Evolutionary conservation across 2,329 filamentous ascomycete species (phyloP).

Genomic region (Ophiosphaerella narmari): DNA sequence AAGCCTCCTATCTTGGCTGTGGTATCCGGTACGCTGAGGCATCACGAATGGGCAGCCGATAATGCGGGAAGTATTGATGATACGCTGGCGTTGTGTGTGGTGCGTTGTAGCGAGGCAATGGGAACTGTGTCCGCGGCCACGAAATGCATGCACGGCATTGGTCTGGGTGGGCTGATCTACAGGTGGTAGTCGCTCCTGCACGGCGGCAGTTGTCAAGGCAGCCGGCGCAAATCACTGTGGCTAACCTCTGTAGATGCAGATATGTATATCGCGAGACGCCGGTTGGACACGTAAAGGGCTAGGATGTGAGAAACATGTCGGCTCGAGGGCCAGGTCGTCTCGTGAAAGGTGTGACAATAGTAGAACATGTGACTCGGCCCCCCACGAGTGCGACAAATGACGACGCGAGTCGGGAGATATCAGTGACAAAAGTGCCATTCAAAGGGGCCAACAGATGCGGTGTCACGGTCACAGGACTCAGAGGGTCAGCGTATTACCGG

Average conservation of each 20-base stretch:
- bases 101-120: constrained; percentile 15
- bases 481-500: background rate
- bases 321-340: constrained; percentile 11
- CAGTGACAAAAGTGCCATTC: background rate
- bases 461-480: background rate
- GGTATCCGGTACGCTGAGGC: constrained; percentile 1
- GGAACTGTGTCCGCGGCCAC: constrained; percentile 14
- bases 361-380: constrained; percentile 8
- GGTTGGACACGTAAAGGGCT: constrained; percentile 18
- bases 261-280: constrained; percentile 14
- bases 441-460: background rate
- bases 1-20: constrained; percentile 6
- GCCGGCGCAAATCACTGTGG: constrained; percentile 1
- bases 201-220: constrained; percentile 14
- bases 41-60: constrained; percentile 3
- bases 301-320: constrained; percentile 21
- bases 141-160: constrained; percentile 11
- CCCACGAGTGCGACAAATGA: constrained; percentile 4
- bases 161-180: constrained; percentile 14
- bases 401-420: background rate
- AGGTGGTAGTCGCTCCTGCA: constrained; percentile 9
- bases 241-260: constrained; percentile 4
- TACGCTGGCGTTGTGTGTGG: constrained; percentile 19
- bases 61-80: constrained; percentile 26
- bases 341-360: constrained; percentile 14